Evolutionary conservation across 352 stramenopile species (phyloP).

Genomic region (Pythium volutum): DNA sequence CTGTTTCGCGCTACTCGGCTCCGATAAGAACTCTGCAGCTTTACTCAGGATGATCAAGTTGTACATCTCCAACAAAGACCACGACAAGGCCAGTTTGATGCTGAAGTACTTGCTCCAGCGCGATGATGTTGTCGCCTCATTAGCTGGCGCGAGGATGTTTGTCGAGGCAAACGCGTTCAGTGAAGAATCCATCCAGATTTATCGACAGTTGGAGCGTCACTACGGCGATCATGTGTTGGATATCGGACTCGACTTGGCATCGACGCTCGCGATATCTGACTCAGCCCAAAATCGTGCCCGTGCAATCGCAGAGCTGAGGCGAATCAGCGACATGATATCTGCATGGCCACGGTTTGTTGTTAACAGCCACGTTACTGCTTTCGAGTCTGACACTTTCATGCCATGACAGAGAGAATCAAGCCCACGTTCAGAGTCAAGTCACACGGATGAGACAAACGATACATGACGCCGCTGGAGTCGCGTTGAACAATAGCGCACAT

Average conservation of each 20-base stretch:
- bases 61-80: slow-evolving; percentile 40
- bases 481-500: slow-evolving; percentile 7
- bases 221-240: slow-evolving; percentile 51
- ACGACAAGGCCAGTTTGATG: slow-evolving; percentile 45
- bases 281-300: slow-evolving; percentile 23
- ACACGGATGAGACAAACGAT: slow-evolving; percentile 15
- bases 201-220: slow-evolving; percentile 54
- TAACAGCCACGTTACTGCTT: not conserved
- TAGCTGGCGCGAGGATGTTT: slow-evolving; percentile 44
- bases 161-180: slow-evolving; percentile 43
- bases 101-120: slow-evolving; percentile 55
- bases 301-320: slow-evolving; percentile 46
- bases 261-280: slow-evolving; percentile 39
- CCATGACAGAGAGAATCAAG: not conserved
- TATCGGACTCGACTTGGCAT: slow-evolving; percentile 71
- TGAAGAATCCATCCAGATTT: slow-evolving; percentile 54
- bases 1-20: slow-evolving; percentile 38
- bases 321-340: slow-evolving; percentile 19
- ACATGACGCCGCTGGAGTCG: slow-evolving; percentile 17
- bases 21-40: slow-evolving; percentile 18
- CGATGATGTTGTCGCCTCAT: slow-evolving; percentile 40
- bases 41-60: slow-evolving; percentile 59
- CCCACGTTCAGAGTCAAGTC: not conserved
- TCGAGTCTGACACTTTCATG: not conserved
- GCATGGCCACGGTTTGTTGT: slow-evolving; percentile 2